phyloP scores from a whole-genome alignment of 169 alveolate species.

The Plasmodium berghei region DNA sequence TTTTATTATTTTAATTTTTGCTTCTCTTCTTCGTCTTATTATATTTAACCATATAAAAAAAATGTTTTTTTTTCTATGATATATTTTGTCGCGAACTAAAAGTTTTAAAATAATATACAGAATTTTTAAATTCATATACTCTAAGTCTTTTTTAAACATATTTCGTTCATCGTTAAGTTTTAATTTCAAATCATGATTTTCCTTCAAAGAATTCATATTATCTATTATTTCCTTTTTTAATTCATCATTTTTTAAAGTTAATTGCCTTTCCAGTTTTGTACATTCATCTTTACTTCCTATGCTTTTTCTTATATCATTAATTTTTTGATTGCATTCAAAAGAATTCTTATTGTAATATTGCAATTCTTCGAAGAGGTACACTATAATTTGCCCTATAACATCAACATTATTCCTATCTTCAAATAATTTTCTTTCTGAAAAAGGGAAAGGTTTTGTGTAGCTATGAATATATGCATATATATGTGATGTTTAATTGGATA shows the following conservation, averaged over 20 bases:
- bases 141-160: constrained; percentile 50
- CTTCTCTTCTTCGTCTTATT: constrained; percentile 24
- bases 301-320: constrained; percentile 52
- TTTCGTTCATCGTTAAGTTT: constrained; percentile 69
- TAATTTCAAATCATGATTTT: constrained; percentile 55
- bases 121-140: constrained; percentile 28
- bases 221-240: constrained; percentile 60
- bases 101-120: constrained; percentile 38
- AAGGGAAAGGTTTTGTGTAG: not conserved
- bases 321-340: constrained; percentile 51
- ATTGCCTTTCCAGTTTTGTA: constrained; percentile 45
- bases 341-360: constrained; percentile 55
- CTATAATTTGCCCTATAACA: constrained; percentile 30
- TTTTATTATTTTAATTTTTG: constrained; percentile 29
- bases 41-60: constrained; percentile 42
- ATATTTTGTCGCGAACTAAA: constrained; percentile 30
- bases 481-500: not conserved
- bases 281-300: constrained; percentile 57
- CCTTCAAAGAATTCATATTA: constrained; percentile 66
- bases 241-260: constrained; percentile 69
- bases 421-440: constrained; percentile 31
- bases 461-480: constrained; percentile 11
- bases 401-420: constrained; percentile 63
- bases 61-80: constrained; percentile 23
- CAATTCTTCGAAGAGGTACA: constrained; percentile 38